phyloP scores from a whole-genome alignment of 192 early-diverging fungal genomes.

The Podochytrium sp. region DNA sequence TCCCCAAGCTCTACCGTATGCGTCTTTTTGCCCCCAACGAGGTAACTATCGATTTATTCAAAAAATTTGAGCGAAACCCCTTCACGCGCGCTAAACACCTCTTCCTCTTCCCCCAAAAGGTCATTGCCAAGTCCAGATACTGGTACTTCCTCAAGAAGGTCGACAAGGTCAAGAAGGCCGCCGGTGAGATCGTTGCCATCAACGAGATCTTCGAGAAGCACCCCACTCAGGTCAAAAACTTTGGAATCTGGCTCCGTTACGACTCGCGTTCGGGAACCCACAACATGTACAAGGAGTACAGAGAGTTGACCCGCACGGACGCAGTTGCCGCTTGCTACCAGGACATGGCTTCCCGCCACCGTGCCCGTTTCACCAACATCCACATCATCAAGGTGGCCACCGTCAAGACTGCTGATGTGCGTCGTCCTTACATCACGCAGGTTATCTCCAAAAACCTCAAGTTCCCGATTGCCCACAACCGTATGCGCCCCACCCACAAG shows the following conservation, averaged over 20 bases:
- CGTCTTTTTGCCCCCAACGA: conserved; percentile 98
- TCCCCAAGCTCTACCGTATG: conserved; percentile 98
- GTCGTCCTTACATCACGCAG: conserved; percentile 98
- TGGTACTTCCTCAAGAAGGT: conserved; percentile 99
- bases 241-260: conserved; percentile 99
- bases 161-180: conserved; percentile 98
- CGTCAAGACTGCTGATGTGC: conserved; percentile 86
- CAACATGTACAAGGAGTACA: conserved; percentile 99
- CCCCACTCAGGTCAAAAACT: conserved; percentile 94
- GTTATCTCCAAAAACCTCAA: conserved; percentile 84
- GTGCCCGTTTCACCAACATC: conserved; percentile 95
- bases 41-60: conserved; percentile 13
- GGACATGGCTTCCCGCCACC: conserved; percentile 99
- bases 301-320: conserved; percentile 83
- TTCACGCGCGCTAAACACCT: too few relatives aligned
- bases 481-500: conserved; percentile 82
- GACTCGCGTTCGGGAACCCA: conserved; percentile 99
- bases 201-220: conserved; percentile 97
- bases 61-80: too few relatives aligned
- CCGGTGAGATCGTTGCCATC: conserved; percentile 96
- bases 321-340: conserved; percentile 73
- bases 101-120: conserved; percentile 33
- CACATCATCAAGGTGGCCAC: conserved; percentile 99
- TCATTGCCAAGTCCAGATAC: conserved; percentile 98
- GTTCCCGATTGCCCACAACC: conserved; percentile 99